phyloP scores from a whole-genome alignment of 495 filamentous ascomycete species.

The Parathielavia hyrcaniae region DNA sequence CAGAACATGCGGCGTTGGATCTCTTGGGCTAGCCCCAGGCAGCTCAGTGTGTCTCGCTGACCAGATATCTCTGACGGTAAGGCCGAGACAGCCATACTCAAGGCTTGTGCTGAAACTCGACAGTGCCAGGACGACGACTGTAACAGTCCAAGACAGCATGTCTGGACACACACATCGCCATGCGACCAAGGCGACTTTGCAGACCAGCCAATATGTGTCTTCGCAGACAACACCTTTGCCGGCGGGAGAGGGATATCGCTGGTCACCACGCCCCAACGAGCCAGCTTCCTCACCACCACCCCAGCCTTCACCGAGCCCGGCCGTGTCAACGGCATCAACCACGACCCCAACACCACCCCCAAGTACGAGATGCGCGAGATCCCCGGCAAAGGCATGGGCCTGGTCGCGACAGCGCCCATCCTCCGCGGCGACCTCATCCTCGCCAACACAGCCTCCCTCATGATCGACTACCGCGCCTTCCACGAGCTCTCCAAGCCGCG shows the following conservation, averaged over 20 bases:
- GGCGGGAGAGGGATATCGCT: slow-evolving; percentile 31
- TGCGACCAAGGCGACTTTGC: slow-evolving; percentile 24
- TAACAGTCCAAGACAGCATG: slow-evolving; percentile 12
- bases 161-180: slow-evolving; percentile 28
- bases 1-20: slow-evolving; percentile 3
- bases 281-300: slow-evolving; percentile 21
- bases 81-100: background rate
- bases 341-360: slow-evolving; percentile 21
- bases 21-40: background rate
- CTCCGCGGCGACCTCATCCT: slow-evolving; percentile 31
- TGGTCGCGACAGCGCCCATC: slow-evolving; percentile 29
- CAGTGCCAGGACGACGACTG: slow-evolving; percentile 18
- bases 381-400: slow-evolving; percentile 35
- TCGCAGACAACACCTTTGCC: slow-evolving; percentile 30
- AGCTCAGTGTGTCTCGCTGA: background rate
- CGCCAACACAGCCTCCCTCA: slow-evolving; percentile 32
- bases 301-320: slow-evolving; percentile 27
- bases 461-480: slow-evolving; percentile 35
- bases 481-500: slow-evolving; percentile 24
- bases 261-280: slow-evolving; percentile 26
- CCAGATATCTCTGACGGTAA: background rate
- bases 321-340: slow-evolving; percentile 21
- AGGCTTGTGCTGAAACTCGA: background rate
- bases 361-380: slow-evolving; percentile 29
- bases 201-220: slow-evolving; percentile 27